A percentile compares a stretch with the other conserved stretches of the same genome.
Evolutionary conservation across 257 asterid genomes (phyloP).

Genomic region (Vinca minor): DNA sequence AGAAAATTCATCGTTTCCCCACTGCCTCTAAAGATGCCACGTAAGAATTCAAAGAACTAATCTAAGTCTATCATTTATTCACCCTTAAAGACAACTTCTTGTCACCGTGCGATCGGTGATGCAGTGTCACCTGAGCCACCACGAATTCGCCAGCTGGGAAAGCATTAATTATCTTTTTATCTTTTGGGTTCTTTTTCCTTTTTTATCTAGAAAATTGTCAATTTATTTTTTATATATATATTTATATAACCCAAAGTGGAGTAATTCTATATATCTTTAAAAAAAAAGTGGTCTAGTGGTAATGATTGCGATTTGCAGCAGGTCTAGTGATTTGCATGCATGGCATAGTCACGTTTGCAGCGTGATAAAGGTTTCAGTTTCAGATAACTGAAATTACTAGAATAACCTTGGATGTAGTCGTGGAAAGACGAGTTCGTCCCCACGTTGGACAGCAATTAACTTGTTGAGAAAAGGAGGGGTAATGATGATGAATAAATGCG

Average conservation of each 20-base stretch:
- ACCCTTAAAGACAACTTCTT: background rate
- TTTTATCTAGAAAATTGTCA: too few species aligned
- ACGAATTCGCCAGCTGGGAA: background rate
- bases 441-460: background rate
- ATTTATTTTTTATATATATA: too few species aligned
- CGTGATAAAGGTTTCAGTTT: conserved; percentile 18
- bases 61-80: conserved; percentile 9
- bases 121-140: background rate
- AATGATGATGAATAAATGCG: too few species aligned
- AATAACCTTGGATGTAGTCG: conserved; percentile 2
- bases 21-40: conserved; percentile 6
- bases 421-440: background rate
- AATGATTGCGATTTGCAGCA: conserved; percentile 16
- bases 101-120: conserved; percentile 3
- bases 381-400: conserved; percentile 1
- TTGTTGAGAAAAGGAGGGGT: too few species aligned
- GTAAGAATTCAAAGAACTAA: background rate
- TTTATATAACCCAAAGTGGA: too few species aligned
- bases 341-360: conserved; percentile 15
- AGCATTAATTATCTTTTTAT: background rate
- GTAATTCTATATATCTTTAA: too few species aligned
- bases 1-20: too few species aligned
- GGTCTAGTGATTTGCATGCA: background rate
- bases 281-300: background rate
- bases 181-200: too few species aligned